These are phyloP conservation scores for Clonostachys byssicola DNA, from an alignment of 2,329 filamentous ascomycete genomes.

Conservation along the genomic window DNA sequence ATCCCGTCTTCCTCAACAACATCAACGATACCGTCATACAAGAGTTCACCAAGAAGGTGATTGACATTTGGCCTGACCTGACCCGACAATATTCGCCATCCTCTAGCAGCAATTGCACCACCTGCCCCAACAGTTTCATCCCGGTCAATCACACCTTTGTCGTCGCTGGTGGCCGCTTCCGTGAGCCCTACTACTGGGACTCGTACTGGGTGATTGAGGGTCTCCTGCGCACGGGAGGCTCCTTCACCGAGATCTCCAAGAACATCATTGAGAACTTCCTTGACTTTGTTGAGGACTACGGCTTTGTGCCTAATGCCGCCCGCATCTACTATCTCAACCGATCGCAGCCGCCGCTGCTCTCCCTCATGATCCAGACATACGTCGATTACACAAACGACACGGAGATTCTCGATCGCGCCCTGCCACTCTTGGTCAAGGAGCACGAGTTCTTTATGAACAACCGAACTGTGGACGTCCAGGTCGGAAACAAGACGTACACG, in stretches of 20 bases:
- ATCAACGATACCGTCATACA: constrained; percentile 53
- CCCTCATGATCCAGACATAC: constrained; percentile 63
- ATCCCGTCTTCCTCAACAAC: constrained; percentile 53
- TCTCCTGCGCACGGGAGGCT: constrained; percentile 58
- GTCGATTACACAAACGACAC: constrained; percentile 62
- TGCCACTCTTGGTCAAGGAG: constrained; percentile 60
- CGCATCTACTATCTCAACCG: constrained; percentile 64
- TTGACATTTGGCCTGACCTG: constrained; percentile 66
- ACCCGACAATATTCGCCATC: constrained; percentile 53
- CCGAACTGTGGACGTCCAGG: constrained; percentile 48
- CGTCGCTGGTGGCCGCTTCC: constrained; percentile 67
- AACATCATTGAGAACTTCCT: constrained; percentile 70
- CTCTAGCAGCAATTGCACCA: constrained; percentile 42
- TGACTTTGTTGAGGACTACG: constrained; percentile 59
- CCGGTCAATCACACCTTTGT: constrained; percentile 65
- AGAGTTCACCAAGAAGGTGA: constrained; percentile 60
- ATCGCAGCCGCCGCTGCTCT: constrained; percentile 61
- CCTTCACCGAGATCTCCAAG: constrained; percentile 57
- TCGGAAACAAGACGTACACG: constrained; percentile 40
- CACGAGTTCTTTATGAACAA: constrained; percentile 60
- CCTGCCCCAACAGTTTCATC: constrained; percentile 62
- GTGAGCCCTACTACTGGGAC: constrained; percentile 70
- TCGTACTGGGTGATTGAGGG: constrained; percentile 67
- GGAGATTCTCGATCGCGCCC: constrained; percentile 51
- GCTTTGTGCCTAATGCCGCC: constrained; percentile 67